These are phyloP conservation scores for Phytopythium mirpurense DNA, from an alignment of 352 stramenopile genomes.

Conservation along the genomic window DNA sequence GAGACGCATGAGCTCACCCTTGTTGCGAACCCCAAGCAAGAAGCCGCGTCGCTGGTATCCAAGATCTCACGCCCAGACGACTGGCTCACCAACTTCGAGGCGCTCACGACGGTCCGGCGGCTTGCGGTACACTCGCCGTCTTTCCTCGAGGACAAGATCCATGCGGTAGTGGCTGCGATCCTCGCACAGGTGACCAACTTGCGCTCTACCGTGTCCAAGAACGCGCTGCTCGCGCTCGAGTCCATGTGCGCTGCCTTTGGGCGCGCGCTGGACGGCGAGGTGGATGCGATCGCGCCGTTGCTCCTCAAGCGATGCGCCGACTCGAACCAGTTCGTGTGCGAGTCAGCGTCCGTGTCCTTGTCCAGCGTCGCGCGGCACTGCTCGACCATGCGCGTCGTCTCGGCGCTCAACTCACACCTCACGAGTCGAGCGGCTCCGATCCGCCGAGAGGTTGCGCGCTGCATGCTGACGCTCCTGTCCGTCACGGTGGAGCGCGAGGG, in stretches of 20 bases:
- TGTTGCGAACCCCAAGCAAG: conserved; percentile 53
- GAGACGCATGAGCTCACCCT: conserved; percentile 52
- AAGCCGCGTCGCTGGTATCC: conserved; percentile 27
- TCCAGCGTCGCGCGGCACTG: conserved; percentile 50
- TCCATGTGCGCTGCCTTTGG: conserved; percentile 42
- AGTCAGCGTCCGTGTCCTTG: conserved; percentile 42
- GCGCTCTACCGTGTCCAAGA: conserved; percentile 70
- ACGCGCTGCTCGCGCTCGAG: conserved; percentile 65
- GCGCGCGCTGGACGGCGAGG: conserved; percentile 46
- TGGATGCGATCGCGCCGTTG: conserved; percentile 52
- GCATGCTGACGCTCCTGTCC: conserved; percentile 44
- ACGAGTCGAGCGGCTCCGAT: conserved; percentile 45
- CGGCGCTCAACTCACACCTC: conserved; percentile 32
- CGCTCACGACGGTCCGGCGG: conserved; percentile 48
- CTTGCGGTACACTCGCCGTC: conserved; percentile 44
- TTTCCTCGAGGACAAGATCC: conserved; percentile 42
- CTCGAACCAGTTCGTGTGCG: conserved; percentile 73
- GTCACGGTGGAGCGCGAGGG: conserved; percentile 10
- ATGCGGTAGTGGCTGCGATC: conserved; percentile 38
- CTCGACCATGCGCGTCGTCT: conserved; percentile 39
- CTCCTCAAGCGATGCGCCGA: conserved; percentile 64
- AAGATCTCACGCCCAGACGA: conserved; percentile 33
- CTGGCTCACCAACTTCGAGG: conserved; percentile 67
- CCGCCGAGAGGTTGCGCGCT: conserved; percentile 53
- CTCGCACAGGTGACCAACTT: conserved; percentile 63